Evolutionary conservation across 768 basidiomycete genomes (phyloP).

Genomic region (Phanerodontia chrysosporium): DNA sequence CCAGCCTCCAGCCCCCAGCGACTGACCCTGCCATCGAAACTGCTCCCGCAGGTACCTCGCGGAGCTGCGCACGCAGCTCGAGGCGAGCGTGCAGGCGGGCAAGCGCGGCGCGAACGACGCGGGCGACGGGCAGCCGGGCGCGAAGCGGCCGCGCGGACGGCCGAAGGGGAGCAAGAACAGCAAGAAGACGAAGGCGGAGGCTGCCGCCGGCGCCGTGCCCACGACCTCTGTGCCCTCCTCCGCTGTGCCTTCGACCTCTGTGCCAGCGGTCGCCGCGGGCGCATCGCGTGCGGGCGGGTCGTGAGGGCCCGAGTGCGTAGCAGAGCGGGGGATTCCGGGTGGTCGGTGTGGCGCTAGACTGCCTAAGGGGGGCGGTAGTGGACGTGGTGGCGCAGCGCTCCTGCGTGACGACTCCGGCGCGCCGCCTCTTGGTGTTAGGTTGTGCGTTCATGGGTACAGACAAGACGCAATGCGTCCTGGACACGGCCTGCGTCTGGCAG

Average conservation of each 20-base stretch:
- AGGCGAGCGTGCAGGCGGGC: conserved; percentile 11
- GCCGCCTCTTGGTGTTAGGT: too few relatives aligned
- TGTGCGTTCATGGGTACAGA: too few relatives aligned
- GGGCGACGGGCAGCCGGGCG: conserved; percentile 18
- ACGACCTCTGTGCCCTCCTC: too few relatives aligned
- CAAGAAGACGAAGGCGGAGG: conserved; percentile 19
- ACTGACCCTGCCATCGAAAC: conserved; percentile 6
- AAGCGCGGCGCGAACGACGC: conserved; percentile 26
- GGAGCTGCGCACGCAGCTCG: conserved; percentile 27
- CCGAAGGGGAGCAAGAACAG: conserved; percentile 34
- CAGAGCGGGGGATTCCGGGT: too few relatives aligned
- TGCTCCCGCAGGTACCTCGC: conserved; percentile 25
- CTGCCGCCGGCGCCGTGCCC: neutral
- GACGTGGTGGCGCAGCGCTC: too few relatives aligned
- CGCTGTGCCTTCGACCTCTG: neutral
- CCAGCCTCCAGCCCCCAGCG: neutral
- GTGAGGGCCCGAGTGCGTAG: too few relatives aligned
- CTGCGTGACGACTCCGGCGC: too few relatives aligned
- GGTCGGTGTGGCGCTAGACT: too few relatives aligned
- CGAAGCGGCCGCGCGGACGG: conserved; percentile 32
- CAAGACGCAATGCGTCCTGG: too few relatives aligned
- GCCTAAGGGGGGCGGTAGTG: too few relatives aligned
- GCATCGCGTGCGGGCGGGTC: too few relatives aligned
- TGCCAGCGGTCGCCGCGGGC: neutral
- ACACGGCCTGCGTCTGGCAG: too few relatives aligned